Percentiles rank a stretch among this genome's conserved stretches.
Evolutionary conservation across 352 stramenopile species (phyloP).

Genomic region (Phytophthora quininea): DNA sequence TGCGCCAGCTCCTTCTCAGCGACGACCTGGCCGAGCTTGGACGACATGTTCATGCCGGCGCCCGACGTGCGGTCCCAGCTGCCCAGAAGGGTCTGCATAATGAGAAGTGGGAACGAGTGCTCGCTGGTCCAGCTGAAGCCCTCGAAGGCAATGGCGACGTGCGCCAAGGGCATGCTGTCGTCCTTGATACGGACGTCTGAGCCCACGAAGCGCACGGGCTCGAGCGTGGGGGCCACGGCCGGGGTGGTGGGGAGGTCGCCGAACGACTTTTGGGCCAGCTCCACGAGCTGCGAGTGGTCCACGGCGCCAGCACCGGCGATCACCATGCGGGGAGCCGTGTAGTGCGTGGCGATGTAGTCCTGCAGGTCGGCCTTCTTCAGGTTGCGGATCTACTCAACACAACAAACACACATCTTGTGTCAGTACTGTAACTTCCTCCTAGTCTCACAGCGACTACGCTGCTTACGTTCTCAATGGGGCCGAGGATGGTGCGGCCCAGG

Average conservation of each 20-base stretch:
- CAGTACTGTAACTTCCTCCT: neutral
- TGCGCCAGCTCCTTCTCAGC: constrained; percentile 96
- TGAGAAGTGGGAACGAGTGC: constrained; percentile 98
- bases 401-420: constrained; percentile 15
- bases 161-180: constrained; percentile 87
- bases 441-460: neutral
- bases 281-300: constrained; percentile 97
- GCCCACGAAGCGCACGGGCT: constrained; percentile 85
- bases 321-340: constrained; percentile 99
- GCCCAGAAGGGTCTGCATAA: constrained; percentile 96
- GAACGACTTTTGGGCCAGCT: constrained; percentile 97
- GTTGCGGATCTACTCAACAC: constrained; percentile 73
- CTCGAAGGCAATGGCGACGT: constrained; percentile 98
- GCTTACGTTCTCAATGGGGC: constrained; percentile 98
- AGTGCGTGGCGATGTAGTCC: constrained; percentile 99
- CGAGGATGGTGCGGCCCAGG: constrained; percentile 99
- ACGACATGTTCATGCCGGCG: constrained; percentile 95
- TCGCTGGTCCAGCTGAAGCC: constrained; percentile 98
- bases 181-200: constrained; percentile 94
- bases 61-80: constrained; percentile 93
- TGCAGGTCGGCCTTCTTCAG: constrained; percentile 95
- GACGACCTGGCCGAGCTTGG: constrained; percentile 96
- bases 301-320: constrained; percentile 98
- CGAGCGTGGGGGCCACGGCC: constrained; percentile 67
- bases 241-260: constrained; percentile 89